Evolutionary conservation across 192 early-diverging fungal species (phyloP).

Genomic region (Chytriomyces sp.): DNA sequence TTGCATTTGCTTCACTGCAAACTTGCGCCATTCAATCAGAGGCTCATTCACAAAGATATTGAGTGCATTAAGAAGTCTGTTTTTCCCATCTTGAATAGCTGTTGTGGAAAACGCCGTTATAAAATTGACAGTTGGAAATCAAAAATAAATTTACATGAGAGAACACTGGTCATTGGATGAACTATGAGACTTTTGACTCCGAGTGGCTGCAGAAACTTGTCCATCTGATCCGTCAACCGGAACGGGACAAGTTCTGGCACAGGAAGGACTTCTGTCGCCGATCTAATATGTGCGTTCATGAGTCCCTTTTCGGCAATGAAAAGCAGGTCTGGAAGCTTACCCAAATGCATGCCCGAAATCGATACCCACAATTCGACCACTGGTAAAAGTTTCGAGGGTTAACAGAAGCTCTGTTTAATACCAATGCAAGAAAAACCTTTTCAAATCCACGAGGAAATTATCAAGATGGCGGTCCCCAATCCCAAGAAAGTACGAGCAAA

Average conservation of each 20-base stretch:
- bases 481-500: constrained; percentile 75
- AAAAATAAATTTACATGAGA: constrained; percentile 52
- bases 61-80: constrained; percentile 73
- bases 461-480: constrained; percentile 85
- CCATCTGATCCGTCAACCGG: constrained; percentile 72
- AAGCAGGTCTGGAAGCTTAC: constrained; percentile 16
- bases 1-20: constrained; percentile 65
- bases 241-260: constrained; percentile 81
- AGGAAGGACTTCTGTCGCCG: constrained; percentile 75
- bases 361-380: constrained; percentile 72
- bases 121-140: not conserved
- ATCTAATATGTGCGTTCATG: constrained; percentile 39
- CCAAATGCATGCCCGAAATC: constrained; percentile 89
- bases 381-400: constrained; percentile 14
- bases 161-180: constrained; percentile 70
- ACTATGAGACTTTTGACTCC: constrained; percentile 69
- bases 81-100: constrained; percentile 66
- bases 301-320: constrained; percentile 9
- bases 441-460: constrained; percentile 75
- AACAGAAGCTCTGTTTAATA: constrained; percentile 13
- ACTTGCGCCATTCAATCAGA: constrained; percentile 79
- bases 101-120: not conserved
- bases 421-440: constrained; percentile 34
- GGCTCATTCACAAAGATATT: constrained; percentile 85
- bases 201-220: constrained; percentile 67